A percentile compares a stretch with the other conserved stretches of the same genome.
phyloP scores from a whole-genome alignment of 2,329 filamentous ascomycete genomes.

The Colletotrichum sojae region DNA sequence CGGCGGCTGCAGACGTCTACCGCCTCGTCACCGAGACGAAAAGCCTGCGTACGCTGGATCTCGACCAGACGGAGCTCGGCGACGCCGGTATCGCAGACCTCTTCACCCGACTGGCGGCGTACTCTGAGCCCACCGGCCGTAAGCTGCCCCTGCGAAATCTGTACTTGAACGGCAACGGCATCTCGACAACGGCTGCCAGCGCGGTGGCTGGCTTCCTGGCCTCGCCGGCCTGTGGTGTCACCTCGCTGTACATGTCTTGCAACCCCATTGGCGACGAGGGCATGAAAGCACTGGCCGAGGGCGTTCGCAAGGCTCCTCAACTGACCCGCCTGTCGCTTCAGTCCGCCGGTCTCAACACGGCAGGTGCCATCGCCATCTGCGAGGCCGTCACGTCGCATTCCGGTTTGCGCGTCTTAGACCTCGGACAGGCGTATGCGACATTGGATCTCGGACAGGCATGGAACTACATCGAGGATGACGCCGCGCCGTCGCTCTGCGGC shows the following conservation, averaged over 20 bases:
- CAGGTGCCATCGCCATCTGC: slow-evolving; percentile 55
- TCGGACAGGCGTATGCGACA: slow-evolving; percentile 63
- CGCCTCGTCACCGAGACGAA: slow-evolving; percentile 59
- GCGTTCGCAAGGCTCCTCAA: slow-evolving; percentile 50
- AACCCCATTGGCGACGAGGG: slow-evolving; percentile 56
- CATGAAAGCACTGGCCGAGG: slow-evolving; percentile 47
- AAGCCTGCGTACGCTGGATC: slow-evolving; percentile 63
- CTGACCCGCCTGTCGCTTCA: slow-evolving; percentile 56
- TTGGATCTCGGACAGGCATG: slow-evolving; percentile 60
- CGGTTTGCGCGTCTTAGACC: slow-evolving; percentile 55
- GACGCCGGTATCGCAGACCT: slow-evolving; percentile 60
- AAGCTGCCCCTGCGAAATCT: slow-evolving; percentile 52
- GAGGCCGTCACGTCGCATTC: slow-evolving; percentile 52
- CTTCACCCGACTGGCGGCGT: slow-evolving; percentile 55
- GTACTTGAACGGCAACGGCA: slow-evolving; percentile 55
- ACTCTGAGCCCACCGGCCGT: slow-evolving; percentile 46
- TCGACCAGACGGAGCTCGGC: slow-evolving; percentile 68
- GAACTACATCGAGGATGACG: slow-evolving; percentile 61
- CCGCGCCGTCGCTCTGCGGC: slow-evolving; percentile 50
- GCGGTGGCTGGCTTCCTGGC: slow-evolving; percentile 52
- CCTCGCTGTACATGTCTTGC: slow-evolving; percentile 54
- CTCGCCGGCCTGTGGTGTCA: slow-evolving; percentile 51
- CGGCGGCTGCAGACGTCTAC: slow-evolving; percentile 56
- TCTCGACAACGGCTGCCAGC: slow-evolving; percentile 48
- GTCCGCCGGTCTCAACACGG: slow-evolving; percentile 59